Percentiles rank a stretch among this genome's conserved stretches.
phyloP scores from a whole-genome alignment of 2,329 filamentous ascomycete genomes.

The Laburnicola sp. region DNA sequence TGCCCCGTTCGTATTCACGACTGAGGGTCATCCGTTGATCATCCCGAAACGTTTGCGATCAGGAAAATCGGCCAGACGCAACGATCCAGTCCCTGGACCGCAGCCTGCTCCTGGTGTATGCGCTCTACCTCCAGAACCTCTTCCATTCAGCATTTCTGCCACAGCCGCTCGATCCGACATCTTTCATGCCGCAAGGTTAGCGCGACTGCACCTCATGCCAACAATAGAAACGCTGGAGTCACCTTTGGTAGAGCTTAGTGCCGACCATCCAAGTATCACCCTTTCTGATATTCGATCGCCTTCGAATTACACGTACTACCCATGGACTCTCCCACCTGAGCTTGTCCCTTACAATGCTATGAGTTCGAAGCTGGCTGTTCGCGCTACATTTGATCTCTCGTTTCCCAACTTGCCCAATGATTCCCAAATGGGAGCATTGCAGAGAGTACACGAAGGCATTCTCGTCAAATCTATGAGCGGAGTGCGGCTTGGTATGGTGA shows the following conservation, averaged over 20 bases:
- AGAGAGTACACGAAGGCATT: conserved; percentile 62
- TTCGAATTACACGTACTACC: conserved; percentile 83
- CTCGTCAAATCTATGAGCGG: conserved; percentile 64
- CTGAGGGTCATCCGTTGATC: conserved; percentile 90
- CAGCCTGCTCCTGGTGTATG: conserved; percentile 59
- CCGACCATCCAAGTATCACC: conserved; percentile 58
- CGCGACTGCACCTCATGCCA: conserved; percentile 77
- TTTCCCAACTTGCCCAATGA: conserved; percentile 62
- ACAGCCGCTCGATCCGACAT: conserved; percentile 79
- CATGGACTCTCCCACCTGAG: conserved; percentile 82
- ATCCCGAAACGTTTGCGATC: conserved; percentile 61
- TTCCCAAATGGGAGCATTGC: conserved; percentile 54
- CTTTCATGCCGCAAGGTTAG: conserved; percentile 85
- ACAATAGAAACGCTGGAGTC: conserved; percentile 60
- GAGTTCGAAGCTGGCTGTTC: conserved; percentile 72
- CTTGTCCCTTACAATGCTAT: conserved; percentile 76
- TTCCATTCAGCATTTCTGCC: conserved; percentile 74
- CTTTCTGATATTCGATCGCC: conserved; percentile 60
- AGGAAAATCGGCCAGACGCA: conserved; percentile 9
- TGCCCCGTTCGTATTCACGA: conserved; percentile 88
- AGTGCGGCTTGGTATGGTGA: conserved; percentile 67
- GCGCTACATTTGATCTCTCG: conserved; percentile 71
- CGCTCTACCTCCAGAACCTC: conserved; percentile 60
- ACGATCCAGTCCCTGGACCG: conserved; percentile 8
- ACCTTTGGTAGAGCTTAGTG: conserved; percentile 57